Percentiles rank a stretch among this genome's conserved stretches.
Conservation (phyloP, 2,329 filamentous ascomycete genomes). For the Gliomastix tumulicola region DNA sequence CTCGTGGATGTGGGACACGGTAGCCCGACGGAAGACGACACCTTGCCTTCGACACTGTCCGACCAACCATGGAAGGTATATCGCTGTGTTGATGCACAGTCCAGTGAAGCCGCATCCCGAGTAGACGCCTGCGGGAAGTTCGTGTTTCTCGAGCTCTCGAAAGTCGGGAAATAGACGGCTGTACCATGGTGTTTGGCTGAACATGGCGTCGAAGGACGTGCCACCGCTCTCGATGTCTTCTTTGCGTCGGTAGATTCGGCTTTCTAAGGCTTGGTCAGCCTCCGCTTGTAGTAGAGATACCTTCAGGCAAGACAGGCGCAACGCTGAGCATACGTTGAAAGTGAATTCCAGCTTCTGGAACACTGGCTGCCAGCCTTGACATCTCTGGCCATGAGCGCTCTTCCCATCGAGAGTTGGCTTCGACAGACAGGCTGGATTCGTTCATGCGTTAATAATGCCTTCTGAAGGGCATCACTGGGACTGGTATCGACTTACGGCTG, state of each 20-base stretch:
- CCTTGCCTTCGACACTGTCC: slow-evolving; percentile 72
- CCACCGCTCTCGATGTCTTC: neutral
- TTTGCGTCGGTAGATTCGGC: slow-evolving; percentile 28
- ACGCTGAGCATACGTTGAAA: slow-evolving; percentile 64
- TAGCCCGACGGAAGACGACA: slow-evolving; percentile 56
- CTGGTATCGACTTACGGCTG: slow-evolving; percentile 56
- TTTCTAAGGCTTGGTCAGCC: slow-evolving; percentile 19
- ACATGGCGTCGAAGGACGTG: slow-evolving; percentile 8
- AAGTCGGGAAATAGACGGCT: slow-evolving; percentile 66
- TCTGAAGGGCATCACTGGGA: no score
- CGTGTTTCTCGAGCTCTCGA: slow-evolving; percentile 46
- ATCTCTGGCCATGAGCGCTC: slow-evolving; percentile 51
- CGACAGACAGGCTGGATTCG: no score
- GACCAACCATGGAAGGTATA: slow-evolving; percentile 82
- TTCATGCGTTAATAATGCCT: no score
- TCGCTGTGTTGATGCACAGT: slow-evolving; percentile 82
- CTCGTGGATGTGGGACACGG: slow-evolving; percentile 63
- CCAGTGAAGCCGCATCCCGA: slow-evolving; percentile 62
- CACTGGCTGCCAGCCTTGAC: slow-evolving; percentile 44
- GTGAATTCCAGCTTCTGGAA: slow-evolving; percentile 68
- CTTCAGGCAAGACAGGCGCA: neutral
- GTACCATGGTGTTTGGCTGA: slow-evolving; percentile 65
- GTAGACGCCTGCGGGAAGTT: slow-evolving; percentile 49
- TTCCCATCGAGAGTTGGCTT: slow-evolving; percentile 40
- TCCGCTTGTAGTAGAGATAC: neutral